Conservation (phyloP, 2,329 filamentous ascomycete species). For the Talaromyces sp. region DNA sequence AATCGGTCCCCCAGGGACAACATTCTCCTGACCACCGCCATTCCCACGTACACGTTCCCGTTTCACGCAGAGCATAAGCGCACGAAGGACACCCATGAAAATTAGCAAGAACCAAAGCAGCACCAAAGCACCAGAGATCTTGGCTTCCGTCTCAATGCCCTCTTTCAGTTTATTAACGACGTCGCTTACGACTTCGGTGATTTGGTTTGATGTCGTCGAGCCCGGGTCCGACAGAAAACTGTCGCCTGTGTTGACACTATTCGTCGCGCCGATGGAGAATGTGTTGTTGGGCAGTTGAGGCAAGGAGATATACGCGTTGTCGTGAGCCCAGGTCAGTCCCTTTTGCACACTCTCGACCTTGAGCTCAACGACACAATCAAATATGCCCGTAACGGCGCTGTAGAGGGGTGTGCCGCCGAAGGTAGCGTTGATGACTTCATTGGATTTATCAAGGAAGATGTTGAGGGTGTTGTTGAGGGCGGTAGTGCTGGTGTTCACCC, state of each 20-base stretch:
- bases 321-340: slow-evolving; percentile 88
- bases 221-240: slow-evolving; percentile 77
- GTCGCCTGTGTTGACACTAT: slow-evolving; percentile 48
- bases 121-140: slow-evolving; percentile 73
- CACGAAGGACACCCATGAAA: slow-evolving; percentile 68
- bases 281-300: slow-evolving; percentile 75
- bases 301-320: slow-evolving; percentile 79
- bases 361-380: slow-evolving; percentile 81
- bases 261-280: slow-evolving; percentile 74
- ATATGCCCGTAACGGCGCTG: slow-evolving; percentile 71
- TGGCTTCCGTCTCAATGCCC: slow-evolving; percentile 69
- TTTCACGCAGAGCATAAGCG: slow-evolving; percentile 58
- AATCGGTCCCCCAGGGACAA: slow-evolving; percentile 8
- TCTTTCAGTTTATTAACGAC: slow-evolving; percentile 66
- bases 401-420: slow-evolving; percentile 82
- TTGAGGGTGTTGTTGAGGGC: slow-evolving; percentile 85
- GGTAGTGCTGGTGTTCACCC: slow-evolving; percentile 77
- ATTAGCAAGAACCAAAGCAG: slow-evolving; percentile 75
- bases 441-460: slow-evolving; percentile 74
- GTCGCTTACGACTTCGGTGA: slow-evolving; percentile 69
- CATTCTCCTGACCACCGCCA: slow-evolving; percentile 46
- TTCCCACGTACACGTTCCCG: slow-evolving; percentile 61
- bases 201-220: slow-evolving; percentile 71
- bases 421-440: slow-evolving; percentile 66
- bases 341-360: slow-evolving; percentile 83